Evolutionary conservation across 495 filamentous ascomycete genomes (phyloP).

Genomic region (Hypomontagnella monticulosa): DNA sequence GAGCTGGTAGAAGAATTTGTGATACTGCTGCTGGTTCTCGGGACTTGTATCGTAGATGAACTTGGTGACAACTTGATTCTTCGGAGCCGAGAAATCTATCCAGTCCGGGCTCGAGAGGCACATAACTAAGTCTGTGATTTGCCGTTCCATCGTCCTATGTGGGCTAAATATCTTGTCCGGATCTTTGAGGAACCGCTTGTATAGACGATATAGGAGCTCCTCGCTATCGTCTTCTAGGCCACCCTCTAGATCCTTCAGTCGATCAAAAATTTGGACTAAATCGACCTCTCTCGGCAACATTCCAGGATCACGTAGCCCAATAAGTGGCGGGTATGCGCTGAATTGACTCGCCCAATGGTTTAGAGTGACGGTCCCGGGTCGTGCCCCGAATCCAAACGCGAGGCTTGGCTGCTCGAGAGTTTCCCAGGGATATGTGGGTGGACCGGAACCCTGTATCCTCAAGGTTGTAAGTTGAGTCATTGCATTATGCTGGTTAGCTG

Average conservation of each 20-base stretch:
- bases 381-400: conserved; percentile 65
- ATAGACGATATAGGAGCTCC: conserved; percentile 64
- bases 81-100: conserved; percentile 72
- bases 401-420: conserved; percentile 73
- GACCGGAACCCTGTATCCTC: conserved; percentile 48
- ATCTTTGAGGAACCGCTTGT: conserved; percentile 60
- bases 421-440: conserved; percentile 66
- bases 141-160: conserved; percentile 67
- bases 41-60: conserved; percentile 63
- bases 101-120: conserved; percentile 69
- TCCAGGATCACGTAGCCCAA: conserved; percentile 60
- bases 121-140: conserved; percentile 73
- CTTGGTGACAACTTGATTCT: conserved; percentile 71
- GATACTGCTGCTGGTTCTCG: conserved; percentile 51
- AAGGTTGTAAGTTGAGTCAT: conserved; percentile 62
- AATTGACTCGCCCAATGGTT: conserved; percentile 65
- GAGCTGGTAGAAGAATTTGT: conserved; percentile 77
- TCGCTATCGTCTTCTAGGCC: conserved; percentile 67
- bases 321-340: conserved; percentile 57
- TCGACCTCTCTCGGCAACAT: conserved; percentile 63
- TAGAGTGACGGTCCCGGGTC: conserved; percentile 68
- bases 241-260: conserved; percentile 63
- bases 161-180: conserved; percentile 60
- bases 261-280: conserved; percentile 61
- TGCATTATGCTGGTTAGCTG: conserved; percentile 55